Evolutionary conservation across 2,329 filamentous ascomycete genomes (phyloP).

Genomic region (Claviceps fusiformis): DNA sequence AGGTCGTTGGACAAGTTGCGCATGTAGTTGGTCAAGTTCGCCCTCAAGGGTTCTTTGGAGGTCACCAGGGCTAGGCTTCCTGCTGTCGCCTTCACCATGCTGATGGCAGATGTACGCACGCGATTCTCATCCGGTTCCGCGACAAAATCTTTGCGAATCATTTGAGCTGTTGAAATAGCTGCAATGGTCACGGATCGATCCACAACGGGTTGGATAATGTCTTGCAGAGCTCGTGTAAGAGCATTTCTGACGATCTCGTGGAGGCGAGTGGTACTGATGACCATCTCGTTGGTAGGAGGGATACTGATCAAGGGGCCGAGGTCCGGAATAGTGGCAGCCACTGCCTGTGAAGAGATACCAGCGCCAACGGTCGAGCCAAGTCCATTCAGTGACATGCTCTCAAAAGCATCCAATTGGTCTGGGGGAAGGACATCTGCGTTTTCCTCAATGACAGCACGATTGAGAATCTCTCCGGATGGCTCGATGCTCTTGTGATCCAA

Average conservation of each 20-base stretch:
- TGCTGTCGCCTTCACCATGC: constrained; percentile 88
- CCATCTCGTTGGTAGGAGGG: constrained; percentile 67
- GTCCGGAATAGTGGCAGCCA: constrained; percentile 72
- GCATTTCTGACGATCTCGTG: constrained; percentile 72
- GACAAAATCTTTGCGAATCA: constrained; percentile 92
- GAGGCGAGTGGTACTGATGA: constrained; percentile 55
- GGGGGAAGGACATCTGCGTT: constrained; percentile 43
- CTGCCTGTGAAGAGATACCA: constrained; percentile 63
- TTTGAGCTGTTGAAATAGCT: constrained; percentile 87
- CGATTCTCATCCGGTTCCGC: constrained; percentile 84
- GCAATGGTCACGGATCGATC: constrained; percentile 96
- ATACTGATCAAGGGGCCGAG: constrained; percentile 67
- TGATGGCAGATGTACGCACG: constrained; percentile 73
- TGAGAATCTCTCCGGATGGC: constrained; percentile 73
- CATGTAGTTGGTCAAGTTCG: constrained; percentile 96
- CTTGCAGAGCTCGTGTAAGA: constrained; percentile 78
- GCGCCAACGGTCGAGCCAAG: constrained; percentile 54
- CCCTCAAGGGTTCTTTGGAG: constrained; percentile 89
- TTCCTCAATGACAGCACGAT: constrained; percentile 53
- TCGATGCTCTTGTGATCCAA: constrained; percentile 89
- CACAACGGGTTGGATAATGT: constrained; percentile 95
- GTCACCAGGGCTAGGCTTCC: constrained; percentile 94
- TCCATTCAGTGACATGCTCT: constrained; percentile 65
- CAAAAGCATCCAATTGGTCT: constrained; percentile 68
- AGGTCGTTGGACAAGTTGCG: constrained; percentile 55